These are phyloP conservation scores for Escallonia rubra DNA, from an alignment of 129 eudicot genomes.

Conservation along the genomic window DNA sequence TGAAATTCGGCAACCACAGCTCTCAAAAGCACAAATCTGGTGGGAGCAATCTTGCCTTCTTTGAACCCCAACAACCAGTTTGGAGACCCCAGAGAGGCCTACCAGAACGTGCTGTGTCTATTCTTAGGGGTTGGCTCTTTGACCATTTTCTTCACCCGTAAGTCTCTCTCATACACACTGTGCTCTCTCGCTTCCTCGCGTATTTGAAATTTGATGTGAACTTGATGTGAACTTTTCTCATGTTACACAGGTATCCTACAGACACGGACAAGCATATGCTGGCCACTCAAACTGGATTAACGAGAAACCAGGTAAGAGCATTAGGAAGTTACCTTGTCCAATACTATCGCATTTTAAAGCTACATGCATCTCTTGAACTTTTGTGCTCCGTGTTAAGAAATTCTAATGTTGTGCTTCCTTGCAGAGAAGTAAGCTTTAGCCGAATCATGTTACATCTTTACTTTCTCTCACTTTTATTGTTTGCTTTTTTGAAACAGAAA, in stretches of 20 bases:
- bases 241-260: slow-evolving; percentile 68
- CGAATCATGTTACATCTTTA: too few relatives aligned
- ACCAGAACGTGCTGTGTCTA: slow-evolving; percentile 87
- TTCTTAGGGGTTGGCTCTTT: slow-evolving; percentile 84
- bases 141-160: slow-evolving; percentile 99
- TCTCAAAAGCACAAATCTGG: slow-evolving; percentile 37
- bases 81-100: slow-evolving; percentile 98
- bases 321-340: too few relatives aligned
- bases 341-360: too few relatives aligned
- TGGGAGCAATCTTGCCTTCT: slow-evolving; percentile 23
- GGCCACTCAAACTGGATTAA: slow-evolving; percentile 83
- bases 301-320: slow-evolving; percentile 72
- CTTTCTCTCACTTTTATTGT: too few relatives aligned
- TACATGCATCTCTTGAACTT: too few relatives aligned
- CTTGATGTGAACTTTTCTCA: not conserved
- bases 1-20: slow-evolving; percentile 42
- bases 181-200: slow-evolving; percentile 10
- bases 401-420: too few relatives aligned
- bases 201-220: not conserved
- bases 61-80: slow-evolving; percentile 56
- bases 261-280: slow-evolving; percentile 90
- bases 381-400: too few relatives aligned
- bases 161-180: slow-evolving; percentile 15
- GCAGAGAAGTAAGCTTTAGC: too few relatives aligned
- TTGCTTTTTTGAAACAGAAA: too few relatives aligned